A percentile compares a stretch with the other conserved stretches of the same genome.
phyloP scores from a whole-genome alignment of 345 rosid genomes.

The Eucalyptus melliodora region DNA sequence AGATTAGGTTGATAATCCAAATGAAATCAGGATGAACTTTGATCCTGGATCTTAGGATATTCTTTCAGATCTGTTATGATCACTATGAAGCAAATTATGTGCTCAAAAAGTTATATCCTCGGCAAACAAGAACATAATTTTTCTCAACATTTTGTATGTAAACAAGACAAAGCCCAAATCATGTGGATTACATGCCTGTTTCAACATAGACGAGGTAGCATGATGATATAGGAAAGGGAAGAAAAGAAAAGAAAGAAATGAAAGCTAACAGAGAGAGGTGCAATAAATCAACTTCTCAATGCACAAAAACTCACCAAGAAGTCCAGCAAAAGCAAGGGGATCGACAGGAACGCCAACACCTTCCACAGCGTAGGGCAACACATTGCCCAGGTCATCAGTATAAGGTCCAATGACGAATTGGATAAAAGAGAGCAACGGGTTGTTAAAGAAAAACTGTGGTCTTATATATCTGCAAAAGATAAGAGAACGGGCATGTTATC shows the following conservation, averaged over 20 bases:
- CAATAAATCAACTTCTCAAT: not conserved
- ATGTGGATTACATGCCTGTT: not conserved
- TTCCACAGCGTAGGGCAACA: constrained; percentile 88
- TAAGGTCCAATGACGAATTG: constrained; percentile 88
- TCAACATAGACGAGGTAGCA: not conserved
- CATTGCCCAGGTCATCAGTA: constrained; percentile 84
- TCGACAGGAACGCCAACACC: constrained; percentile 90
- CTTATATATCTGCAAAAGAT: constrained; percentile 59
- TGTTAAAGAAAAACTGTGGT: constrained; percentile 85
- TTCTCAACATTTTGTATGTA: not conserved
- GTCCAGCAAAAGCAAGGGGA: constrained; percentile 96
- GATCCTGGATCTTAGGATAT: not conserved
- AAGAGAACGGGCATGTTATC: not conserved
- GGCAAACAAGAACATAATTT: not conserved
- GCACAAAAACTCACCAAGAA: constrained; percentile 42
- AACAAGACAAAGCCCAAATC: not conserved
- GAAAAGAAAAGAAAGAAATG: not conserved
- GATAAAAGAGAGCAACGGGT: constrained; percentile 76
- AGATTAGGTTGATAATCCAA: not conserved
- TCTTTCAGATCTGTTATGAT: not conserved
- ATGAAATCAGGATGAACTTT: not conserved
- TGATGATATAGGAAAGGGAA: not conserved
- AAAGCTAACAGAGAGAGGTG: not conserved
- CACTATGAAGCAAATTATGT: too few species aligned
- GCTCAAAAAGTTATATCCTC: too few species aligned